A percentile compares a stretch with the other conserved stretches of the same genome.
Evolutionary conservation across 352 stramenopile species (phyloP).

Genomic region (Phytophthora hybrid): DNA sequence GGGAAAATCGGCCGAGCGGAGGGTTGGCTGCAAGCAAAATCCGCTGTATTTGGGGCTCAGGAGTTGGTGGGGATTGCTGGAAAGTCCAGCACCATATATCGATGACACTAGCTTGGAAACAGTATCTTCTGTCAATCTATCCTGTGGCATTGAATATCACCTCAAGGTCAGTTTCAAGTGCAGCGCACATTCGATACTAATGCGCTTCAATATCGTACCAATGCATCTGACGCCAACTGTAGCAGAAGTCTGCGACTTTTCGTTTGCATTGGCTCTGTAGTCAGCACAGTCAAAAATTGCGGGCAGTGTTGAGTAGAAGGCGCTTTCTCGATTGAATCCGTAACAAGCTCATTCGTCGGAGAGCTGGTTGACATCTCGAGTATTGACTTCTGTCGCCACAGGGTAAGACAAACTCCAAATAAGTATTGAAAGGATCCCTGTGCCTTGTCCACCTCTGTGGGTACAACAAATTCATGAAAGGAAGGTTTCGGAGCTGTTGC

Average conservation of each 20-base stretch:
- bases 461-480: slow-evolving; percentile 60
- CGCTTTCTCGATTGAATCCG: slow-evolving; percentile 3
- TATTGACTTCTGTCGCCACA: slow-evolving; percentile 29
- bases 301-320: neutral
- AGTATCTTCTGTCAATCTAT: slow-evolving; percentile 25
- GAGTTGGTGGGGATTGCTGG: neutral
- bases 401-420: slow-evolving; percentile 52
- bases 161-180: neutral
- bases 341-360: slow-evolving; percentile 3
- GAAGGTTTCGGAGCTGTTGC: slow-evolving; percentile 24
- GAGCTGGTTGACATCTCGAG: neutral
- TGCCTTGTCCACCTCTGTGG: neutral
- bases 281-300: slow-evolving; percentile 33
- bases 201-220: slow-evolving; percentile 16
- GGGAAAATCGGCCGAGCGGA: slow-evolving; percentile 29
- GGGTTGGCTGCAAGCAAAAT: slow-evolving; percentile 46
- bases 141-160: slow-evolving; percentile 9
- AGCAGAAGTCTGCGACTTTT: slow-evolving; percentile 39
- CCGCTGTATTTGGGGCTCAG: slow-evolving; percentile 44
- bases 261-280: slow-evolving; percentile 30
- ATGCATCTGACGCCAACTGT: slow-evolving; percentile 27
- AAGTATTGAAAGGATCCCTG: slow-evolving; percentile 19
- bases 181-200: neutral
- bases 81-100: slow-evolving; percentile 4
- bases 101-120: slow-evolving; percentile 23